These are phyloP conservation scores for Paramarasmius palmivorus DNA, from an alignment of 1,284 basidiomycete genomes.

Conservation along the genomic window DNA sequence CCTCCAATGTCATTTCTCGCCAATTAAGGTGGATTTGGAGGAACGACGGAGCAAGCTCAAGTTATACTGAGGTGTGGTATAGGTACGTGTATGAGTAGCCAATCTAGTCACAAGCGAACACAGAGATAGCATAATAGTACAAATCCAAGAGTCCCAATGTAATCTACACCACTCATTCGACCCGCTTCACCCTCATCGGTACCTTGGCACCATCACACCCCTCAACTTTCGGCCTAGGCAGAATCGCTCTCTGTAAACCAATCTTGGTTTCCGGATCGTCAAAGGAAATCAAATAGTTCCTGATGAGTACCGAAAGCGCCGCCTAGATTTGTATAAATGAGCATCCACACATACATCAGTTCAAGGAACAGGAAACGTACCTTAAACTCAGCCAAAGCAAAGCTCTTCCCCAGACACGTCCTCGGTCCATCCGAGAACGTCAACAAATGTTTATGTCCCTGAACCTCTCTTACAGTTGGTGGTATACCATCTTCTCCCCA, in stretches of 20 bases:
- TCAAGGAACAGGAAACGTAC: slow-evolving; percentile 27
- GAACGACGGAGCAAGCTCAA: too few species aligned
- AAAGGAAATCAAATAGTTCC: slow-evolving; percentile 45
- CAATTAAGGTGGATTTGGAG: too few species aligned
- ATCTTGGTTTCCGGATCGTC: slow-evolving; percentile 40
- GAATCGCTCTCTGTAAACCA: slow-evolving; percentile 30
- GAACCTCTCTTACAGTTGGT: slow-evolving; percentile 32
- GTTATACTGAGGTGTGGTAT: too few species aligned
- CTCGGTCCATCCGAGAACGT: slow-evolving; percentile 52
- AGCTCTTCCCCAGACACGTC: slow-evolving; percentile 43
- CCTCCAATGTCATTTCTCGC: too few species aligned
- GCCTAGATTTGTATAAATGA: slow-evolving; percentile 28
- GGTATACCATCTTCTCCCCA: not conserved
- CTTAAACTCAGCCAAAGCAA: slow-evolving; percentile 50
- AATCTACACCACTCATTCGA: not conserved
- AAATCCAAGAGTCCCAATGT: too few species aligned
- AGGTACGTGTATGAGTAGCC: too few species aligned
- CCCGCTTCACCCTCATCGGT: slow-evolving; percentile 35
- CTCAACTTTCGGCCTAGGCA: slow-evolving; percentile 43
- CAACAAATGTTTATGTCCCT: slow-evolving; percentile 42
- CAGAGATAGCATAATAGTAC: too few species aligned
- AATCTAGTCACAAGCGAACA: too few species aligned
- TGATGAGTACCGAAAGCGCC: slow-evolving; percentile 43
- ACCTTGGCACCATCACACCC: slow-evolving; percentile 42
- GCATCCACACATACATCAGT: slow-evolving; percentile 12